These are phyloP conservation scores for Fraxinus floribunda DNA, from an alignment of 305 asterid species.

Conservation along the genomic window DNA sequence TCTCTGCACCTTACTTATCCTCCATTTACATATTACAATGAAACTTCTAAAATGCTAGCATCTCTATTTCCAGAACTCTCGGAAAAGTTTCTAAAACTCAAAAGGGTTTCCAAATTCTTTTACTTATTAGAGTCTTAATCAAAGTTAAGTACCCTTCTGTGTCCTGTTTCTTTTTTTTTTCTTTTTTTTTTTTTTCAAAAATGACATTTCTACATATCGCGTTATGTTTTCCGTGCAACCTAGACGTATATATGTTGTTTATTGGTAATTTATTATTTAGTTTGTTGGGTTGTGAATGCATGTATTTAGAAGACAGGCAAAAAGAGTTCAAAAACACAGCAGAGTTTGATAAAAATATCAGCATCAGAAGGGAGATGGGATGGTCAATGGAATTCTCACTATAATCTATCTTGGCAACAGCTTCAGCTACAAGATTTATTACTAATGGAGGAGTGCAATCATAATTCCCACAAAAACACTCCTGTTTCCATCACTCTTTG, in stretches of 20 bases:
- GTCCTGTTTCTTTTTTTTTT: not conserved
- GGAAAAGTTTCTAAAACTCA: not conserved
- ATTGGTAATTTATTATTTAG: not conserved
- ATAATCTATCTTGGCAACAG: constrained; percentile 45
- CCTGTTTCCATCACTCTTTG: constrained; percentile 28
- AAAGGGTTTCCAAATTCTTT: not conserved
- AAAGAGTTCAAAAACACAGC: constrained; percentile 17
- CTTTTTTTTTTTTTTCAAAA: not conserved
- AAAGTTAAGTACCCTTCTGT: not conserved
- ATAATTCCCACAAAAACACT: constrained; percentile 35
- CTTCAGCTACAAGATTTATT: constrained; percentile 58
- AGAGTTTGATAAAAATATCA: constrained; percentile 57
- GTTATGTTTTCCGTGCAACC: not conserved
- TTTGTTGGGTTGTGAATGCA: not conserved
- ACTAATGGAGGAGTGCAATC: not conserved
- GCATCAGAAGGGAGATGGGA: constrained; percentile 74
- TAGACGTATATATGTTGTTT: not conserved
- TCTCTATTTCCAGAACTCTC: not conserved
- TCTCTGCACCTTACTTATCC: not conserved
- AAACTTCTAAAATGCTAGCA: not conserved
- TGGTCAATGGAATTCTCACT: constrained; percentile 59
- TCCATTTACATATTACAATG: not conserved
- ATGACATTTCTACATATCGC: not conserved
- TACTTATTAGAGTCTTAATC: not conserved
- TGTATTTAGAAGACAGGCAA: constrained; percentile 17